Percentiles rank a stretch among this genome's conserved stretches.
Evolutionary conservation across 2,329 filamentous ascomycete genomes (phyloP).

Genomic region (Berkeleyomyces basicola): DNA sequence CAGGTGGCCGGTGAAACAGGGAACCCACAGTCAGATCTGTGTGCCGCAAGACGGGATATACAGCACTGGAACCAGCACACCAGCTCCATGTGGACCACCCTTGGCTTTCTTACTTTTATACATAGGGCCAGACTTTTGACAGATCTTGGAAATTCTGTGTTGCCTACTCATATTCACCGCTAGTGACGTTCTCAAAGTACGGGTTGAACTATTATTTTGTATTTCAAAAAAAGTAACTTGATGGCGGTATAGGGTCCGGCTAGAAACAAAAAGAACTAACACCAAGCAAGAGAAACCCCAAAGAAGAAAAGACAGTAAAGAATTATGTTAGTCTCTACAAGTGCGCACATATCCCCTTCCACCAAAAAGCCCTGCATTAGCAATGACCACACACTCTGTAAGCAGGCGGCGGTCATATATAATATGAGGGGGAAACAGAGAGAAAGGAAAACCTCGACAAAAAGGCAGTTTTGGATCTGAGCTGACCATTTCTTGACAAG

Average conservation of each 20-base stretch:
- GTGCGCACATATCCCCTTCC: no score
- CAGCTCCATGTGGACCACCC: not conserved
- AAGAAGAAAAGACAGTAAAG: not conserved
- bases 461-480: not conserved
- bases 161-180: not conserved
- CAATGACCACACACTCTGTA: no score
- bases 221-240: not conserved
- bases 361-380: not conserved
- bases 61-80: conserved; percentile 2
- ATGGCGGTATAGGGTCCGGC: not conserved
- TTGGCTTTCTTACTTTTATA: not conserved
- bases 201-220: not conserved
- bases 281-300: not conserved
- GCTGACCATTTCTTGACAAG: not conserved
- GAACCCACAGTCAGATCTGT: not conserved
- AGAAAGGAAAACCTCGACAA: no score
- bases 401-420: not conserved
- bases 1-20: not conserved
- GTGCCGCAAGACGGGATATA: not conserved
- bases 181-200: not conserved
- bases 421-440: not conserved
- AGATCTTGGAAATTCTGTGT: no score
- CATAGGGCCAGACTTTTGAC: no score
- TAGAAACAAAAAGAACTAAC: conserved; percentile 4
- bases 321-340: not conserved